Evolutionary conservation across 139 green algal genomes (phyloP), one percentile per base, ranked within the genome.

Genomic region (Volvox africanus): DNA sequence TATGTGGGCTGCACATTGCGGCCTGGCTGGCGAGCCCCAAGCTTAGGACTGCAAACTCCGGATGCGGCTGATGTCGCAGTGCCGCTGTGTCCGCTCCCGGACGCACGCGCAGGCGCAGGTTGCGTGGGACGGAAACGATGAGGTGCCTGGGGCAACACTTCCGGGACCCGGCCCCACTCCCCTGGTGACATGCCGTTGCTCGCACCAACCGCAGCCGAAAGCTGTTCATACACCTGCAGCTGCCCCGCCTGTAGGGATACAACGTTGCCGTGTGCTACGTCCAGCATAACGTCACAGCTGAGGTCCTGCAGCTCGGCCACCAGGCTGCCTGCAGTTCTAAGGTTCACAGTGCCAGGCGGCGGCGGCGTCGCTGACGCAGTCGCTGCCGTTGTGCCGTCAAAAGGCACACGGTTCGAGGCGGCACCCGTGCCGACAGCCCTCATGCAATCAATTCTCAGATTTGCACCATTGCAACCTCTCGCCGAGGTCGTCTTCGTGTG

Each of bases 191-290:
- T 69, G 37, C 87, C 87, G 87, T 83, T 84, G 30, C 5, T 21
- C 17, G 61, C 26, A 0, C 28, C 76, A 2, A 77, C 71, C n/a
- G 24, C 44, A 1, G 61, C 33, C 24, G 76, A 61, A 21, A 91
- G 75, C 61, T 91, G 87, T 61, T 91, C 87, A 77, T 85, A 85
- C 61, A 86, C 76, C 33, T 86, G 76, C 33, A 91, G 26, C 87
- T 86, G 76, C 0, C 87, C 87, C 2, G 76, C 61, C 61, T 91
- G 75, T 21, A 91, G 20, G 2, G 55, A 22, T 22, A 91, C 26
- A 35, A 26, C 12, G 55, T 79, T 86, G 75, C 87, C 87, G 37
- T 86, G 33, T 26, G 16, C 22, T 3, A 26, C 26, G 17, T 86
- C 87, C 61, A 80, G 33, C 21, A 21, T 12, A 19, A 86, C 13